Base-by-base conservation (phyloP, 1,284 basidiomycete species). In the Boletellus deceptivus region DNA sequence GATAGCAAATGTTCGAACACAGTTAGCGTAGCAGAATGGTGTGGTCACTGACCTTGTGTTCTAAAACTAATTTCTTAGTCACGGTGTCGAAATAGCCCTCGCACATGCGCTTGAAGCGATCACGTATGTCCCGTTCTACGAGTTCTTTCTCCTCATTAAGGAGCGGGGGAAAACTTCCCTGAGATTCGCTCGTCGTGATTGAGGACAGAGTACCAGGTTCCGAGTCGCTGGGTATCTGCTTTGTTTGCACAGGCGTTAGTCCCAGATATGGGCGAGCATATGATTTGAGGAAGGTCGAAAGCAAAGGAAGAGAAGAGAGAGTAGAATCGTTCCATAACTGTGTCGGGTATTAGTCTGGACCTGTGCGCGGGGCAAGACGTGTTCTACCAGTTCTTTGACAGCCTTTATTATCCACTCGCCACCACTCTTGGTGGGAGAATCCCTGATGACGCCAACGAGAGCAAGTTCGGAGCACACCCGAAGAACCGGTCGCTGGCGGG, bases 41-140 rank as follows among this genome's bases (percentile, higher is more conserved):
- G 49, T 7, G 33, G 51, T 34, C 7, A 70, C 79, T 59, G 59
- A 95, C 93, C 61, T 90, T 86, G 64, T 98, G 93, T 56, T 97
- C 93, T 57, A 91, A 88, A 50, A 92, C 79, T 14, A 98, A 79
- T 61, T 96, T 94, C 73, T 93, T 96, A 61, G 86, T 82, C 1
- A 98, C 89, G 35, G 78, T 91, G 14, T 94, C 91, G 62, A 95
- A 98, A 69, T 98, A 99, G 1, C 86, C 87, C 68, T 92, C 89
- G 60, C 95, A 93, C 79, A 98, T 89, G 59, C 89, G 86, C 68
- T 88, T 90, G 73, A 98, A 96, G 47, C 91, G 84, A 61, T 90
- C 89, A 45, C 92, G 84, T 51, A 89, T 83, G 36, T 93, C 91
- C 55, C 82, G 81, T 59, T 93, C 86, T 6, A 98, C 81, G 6